Base-by-base conservation (phyloP, 257 asterid species). In the Scutellaria barbata region DNA sequence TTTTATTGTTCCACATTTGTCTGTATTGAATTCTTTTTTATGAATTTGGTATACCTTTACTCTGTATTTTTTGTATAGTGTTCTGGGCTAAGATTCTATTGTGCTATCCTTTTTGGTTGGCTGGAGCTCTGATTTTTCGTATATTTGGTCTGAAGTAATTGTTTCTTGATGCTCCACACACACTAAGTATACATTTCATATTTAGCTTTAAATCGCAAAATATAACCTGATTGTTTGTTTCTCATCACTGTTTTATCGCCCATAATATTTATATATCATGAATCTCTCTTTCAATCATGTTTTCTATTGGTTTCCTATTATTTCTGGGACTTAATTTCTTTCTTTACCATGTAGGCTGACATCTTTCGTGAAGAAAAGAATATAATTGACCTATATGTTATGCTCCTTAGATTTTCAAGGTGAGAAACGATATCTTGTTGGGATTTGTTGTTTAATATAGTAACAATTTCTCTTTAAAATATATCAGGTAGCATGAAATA, bases 401-500 rank as follows among this genome's bases (percentile, higher is more conserved):
- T 90, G 98, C 97, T 94, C 35, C 96, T 94, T 48, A 77, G 98
- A 66, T 94, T 82, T 79, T 87, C 98, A 77, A 89, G 98, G 98
- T 94, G 85, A 89, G 95, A 71, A 63, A 54, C 66, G 69, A 75
- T 64, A 65, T 8, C 40, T 10, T 16, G 48, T 64, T 40, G 33
- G 39, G 48, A 48, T 57, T 37, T 66, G 33, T 80, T 43, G 8
- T 20, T 63, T 68, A 58, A 35, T 74, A 51, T 74, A 58, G 66
- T 59, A 18, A 61, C 57, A 37, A 3, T 33, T 53, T 57, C 47
- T 69, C 69, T 53, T 54, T 35, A 55, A 60, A 55, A 54, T 54
- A 80, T 57, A 62, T 55, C 64, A 46, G 63, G 62, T 76, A 48
- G 72, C 75, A 52, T 56, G 82, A 48, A 54, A 63, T 75, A 61